These are phyloP conservation scores for Polygonum maritimum DNA, from an alignment of 148 eudicot genomes.

Conservation along the genomic window DNA sequence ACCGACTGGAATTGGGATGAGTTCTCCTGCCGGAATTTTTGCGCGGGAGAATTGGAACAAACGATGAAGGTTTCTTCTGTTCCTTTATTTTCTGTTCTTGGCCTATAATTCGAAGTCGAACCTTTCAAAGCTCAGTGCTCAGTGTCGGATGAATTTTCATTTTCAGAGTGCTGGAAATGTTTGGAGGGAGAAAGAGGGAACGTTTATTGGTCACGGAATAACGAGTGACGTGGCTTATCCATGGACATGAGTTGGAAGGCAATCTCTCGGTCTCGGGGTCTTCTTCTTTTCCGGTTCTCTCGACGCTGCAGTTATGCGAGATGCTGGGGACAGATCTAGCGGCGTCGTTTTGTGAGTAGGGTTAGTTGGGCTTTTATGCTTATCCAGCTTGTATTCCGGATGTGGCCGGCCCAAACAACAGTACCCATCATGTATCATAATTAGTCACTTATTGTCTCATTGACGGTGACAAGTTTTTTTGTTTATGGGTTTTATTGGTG, in stretches of 20 bases:
- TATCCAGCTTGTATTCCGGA: neutral
- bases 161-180: neutral
- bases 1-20: neutral
- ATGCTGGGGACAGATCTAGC: neutral
- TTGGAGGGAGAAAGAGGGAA: neutral
- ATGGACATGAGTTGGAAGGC: neutral
- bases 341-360: conserved; percentile 7
- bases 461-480: too few species aligned
- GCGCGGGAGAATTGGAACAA: conserved; percentile 4
- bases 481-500: too few species aligned
- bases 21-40: neutral
- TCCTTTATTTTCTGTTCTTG: neutral
- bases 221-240: conserved; percentile 4
- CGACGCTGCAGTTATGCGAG: neutral
- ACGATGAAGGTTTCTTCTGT: neutral
- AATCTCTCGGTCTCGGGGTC: neutral
- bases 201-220: neutral
- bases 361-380: neutral
- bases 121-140: conserved; percentile 3
- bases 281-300: neutral
- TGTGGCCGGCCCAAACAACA: neutral
- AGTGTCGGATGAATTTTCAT: neutral
- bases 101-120: neutral
- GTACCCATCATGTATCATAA: neutral
- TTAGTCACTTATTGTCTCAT: too few species aligned